Base-by-base conservation (phyloP, 192 early-diverging fungal species). In the Coemansia sp. region DNA sequence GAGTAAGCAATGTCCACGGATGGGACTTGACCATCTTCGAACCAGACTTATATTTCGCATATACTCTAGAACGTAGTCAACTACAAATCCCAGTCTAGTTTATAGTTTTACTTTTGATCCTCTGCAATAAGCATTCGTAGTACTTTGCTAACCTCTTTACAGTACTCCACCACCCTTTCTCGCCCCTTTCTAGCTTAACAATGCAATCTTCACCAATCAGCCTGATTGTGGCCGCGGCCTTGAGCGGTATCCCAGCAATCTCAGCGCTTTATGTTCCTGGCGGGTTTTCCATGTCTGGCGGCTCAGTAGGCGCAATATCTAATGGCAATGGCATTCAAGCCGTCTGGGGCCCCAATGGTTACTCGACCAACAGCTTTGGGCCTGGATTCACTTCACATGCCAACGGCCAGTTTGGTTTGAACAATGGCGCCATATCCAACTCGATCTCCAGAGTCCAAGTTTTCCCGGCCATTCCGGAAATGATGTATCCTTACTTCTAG, bases 341-440 rank as follows among this genome's bases (percentile, higher is more conserved):
- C 4, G 6, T 73, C 3, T 83, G 81, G 81, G 81, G 76, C 1
- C 76, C 81, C 2, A 63, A 74, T 39, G 81, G 81, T 0, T 83
- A 78, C 52, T 47, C 60, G 8, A 70, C 81, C 10, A 73, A 73
- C 3, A 83, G 81, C 57, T 68, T 68, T 62, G 73, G 76, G 5
- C 81, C 81, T 2, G 81, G 81, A 11, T 83, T 83, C 31, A 68
- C 50, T 33, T 78, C 81, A 3, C 81, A 83, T 18, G 72, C 75
- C 70, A 63, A 49, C 6, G 81, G 81, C 2, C 70, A 78, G 43
- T 83, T 83, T 71, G 73, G 73, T 15, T 62, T 62, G 2, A 73
- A 68, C 29, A 47, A 73, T 22, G 81, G 81, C 12, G 65, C 81
- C 16, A 24, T 75, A 15, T 83, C 81, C 18, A 78, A 83, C 65